Evolutionary conservation across 257 asterid genomes (phyloP), one percentile per base, ranked within the genome.

Genomic region (Scutellaria minor): DNA sequence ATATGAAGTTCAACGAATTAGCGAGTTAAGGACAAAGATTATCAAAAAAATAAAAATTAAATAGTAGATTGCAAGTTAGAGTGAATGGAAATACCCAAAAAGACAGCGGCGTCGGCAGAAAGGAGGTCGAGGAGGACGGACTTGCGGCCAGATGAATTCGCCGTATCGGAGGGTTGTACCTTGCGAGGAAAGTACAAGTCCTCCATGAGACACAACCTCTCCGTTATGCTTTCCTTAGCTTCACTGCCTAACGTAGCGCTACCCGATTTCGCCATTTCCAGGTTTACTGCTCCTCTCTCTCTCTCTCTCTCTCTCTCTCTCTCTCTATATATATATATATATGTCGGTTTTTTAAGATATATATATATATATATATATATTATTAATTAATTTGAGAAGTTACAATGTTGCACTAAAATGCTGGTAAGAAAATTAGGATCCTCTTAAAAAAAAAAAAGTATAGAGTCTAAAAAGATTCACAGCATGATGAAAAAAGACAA

Each of bases 101-200:
- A 94, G 66, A 94, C 96, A 53, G 98, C 89, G 70, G 79, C 91
- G 82, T 94, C 96, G 35, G 92, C 85, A 42, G 95, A 81, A 62
- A 91, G 91, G 73, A 94, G 96, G 77, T 85, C 83, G 54, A 84
- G 83, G 65, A 91, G 97, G 71, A 94, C 84, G 72, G 90, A 76
- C 73, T 87, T 87, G 80, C 98, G 96, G 42, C 61, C 80, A 56
- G 87, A 81, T 50, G 96, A 77, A 44, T 85, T 78, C 72, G 90
- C 79, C 48, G 90, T 82, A 46, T 86, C 83, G 15, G 95, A 83
- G 59, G 93, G 77, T 81, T 83, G 96, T 64, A 83, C 83, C 47
- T 91, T 90, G 72, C 96, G 97, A 13, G 97, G 98, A 67, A 86
- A 94, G 88, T 94, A 94, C 75, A 94, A 80, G 83, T 89, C 93